A percentile compares a stretch with the other conserved stretches of the same genome.
These are phyloP conservation scores for Colletotrichum gloeosporioides DNA, from an alignment of 2,329 filamentous ascomycete species.

Conservation along the genomic window DNA sequence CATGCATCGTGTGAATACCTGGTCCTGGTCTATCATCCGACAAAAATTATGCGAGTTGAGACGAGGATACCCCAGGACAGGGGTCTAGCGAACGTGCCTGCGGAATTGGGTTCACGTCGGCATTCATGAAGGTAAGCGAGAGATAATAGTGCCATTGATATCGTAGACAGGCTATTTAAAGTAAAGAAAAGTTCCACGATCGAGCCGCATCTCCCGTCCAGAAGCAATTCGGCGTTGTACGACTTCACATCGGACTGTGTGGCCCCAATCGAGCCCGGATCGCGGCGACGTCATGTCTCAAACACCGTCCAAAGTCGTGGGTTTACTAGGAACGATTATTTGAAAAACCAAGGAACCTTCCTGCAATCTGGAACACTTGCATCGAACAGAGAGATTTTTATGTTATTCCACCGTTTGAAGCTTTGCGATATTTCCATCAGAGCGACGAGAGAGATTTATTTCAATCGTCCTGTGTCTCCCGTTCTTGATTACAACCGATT, in stretches of 20 bases:
- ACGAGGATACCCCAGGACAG: neutral
- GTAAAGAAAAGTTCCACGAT: neutral
- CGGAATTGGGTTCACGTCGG: neutral
- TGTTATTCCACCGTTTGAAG: neutral
- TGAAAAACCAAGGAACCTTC: neutral
- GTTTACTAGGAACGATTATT: neutral
- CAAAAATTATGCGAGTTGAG: neutral
- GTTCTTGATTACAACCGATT: neutral
- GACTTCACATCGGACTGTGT: neutral
- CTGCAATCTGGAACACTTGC: neutral
- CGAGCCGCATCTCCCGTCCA: neutral
- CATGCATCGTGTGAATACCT: neutral
- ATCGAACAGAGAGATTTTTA: neutral
- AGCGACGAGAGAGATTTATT: neutral
- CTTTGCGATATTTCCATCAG: neutral
- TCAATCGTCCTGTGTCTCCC: neutral
- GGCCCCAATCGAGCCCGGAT: neutral
- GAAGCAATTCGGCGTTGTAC: neutral
- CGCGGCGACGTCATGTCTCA: neutral
- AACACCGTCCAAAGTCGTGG: neutral
- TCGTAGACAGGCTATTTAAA: neutral
- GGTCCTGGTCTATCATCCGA: conserved; percentile 6
- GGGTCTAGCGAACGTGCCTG: neutral
- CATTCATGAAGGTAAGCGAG: neutral
- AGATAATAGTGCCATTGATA: neutral